A percentile compares a stretch with the other conserved stretches of the same genome.
Conservation (phyloP, 2,329 filamentous ascomycete species). For the Aspergillus niger region DNA sequence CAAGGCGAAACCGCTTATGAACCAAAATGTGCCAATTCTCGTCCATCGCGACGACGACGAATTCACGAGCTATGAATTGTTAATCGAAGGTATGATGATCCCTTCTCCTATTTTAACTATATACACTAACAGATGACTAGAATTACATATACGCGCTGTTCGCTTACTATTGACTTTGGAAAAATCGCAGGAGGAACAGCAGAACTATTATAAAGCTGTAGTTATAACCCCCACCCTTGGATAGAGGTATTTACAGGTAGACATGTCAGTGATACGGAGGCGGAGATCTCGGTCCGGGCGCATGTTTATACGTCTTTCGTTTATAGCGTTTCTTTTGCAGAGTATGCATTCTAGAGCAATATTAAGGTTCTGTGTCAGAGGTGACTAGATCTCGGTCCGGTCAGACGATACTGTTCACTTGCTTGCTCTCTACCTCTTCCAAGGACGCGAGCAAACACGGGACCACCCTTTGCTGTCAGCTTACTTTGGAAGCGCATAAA, state of each 20-base stretch:
- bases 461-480: background rate
- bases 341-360: background rate
- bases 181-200: slow-evolving; percentile 62
- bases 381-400: background rate
- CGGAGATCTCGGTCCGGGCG: background rate
- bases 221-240: slow-evolving; percentile 29
- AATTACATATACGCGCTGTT: slow-evolving; percentile 66
- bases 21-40: slow-evolving; percentile 55
- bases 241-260: background rate
- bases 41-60: slow-evolving; percentile 62
- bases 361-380: background rate
- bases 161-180: slow-evolving; percentile 68
- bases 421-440: background rate
- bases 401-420: background rate
- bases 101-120: background rate
- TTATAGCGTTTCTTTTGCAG: background rate
- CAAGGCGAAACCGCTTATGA: slow-evolving; percentile 50
- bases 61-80: slow-evolving; percentile 69
- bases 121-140: slow-evolving; percentile 42
- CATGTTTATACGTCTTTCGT: background rate
- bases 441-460: background rate
- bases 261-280: background rate
- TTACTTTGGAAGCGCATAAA: background rate
- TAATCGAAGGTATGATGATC: slow-evolving; percentile 65
- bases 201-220: slow-evolving; percentile 64